phyloP scores from a whole-genome alignment of 768 basidiomycete genomes.

The Boletellus ananiceps region DNA sequence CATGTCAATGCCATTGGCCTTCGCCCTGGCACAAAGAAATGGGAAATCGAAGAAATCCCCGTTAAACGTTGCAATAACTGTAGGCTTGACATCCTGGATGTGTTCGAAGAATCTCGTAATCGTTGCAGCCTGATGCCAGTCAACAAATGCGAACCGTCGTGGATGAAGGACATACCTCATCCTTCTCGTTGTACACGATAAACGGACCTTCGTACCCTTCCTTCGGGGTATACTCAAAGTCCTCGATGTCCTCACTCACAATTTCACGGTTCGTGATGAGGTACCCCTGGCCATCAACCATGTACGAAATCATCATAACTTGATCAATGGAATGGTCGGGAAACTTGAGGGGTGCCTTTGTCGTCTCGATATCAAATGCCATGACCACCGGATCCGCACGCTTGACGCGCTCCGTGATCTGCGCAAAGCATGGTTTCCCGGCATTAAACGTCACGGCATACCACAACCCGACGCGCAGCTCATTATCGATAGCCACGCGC shows the following conservation, averaged over 20 bases:
- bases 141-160: background rate
- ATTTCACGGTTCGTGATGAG: conserved; percentile 98
- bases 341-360: conserved; percentile 99
- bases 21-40: conserved; percentile 83
- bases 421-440: conserved; percentile 71
- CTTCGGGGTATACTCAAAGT: conserved; percentile 98
- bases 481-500: conserved; percentile 98
- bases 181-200: conserved; percentile 87
- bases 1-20: conserved; percentile 92
- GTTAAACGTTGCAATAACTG: conserved; percentile 97
- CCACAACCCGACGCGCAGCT: conserved; percentile 97
- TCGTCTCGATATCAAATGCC: conserved; percentile 99
- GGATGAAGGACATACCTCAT: conserved; percentile 58
- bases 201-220: conserved; percentile 98
- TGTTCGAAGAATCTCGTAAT: conserved; percentile 91
- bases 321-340: conserved; percentile 95
- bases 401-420: conserved; percentile 81
- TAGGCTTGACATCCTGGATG: conserved; percentile 89
- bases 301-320: conserved; percentile 99
- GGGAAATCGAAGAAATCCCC: conserved; percentile 99
- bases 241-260: conserved; percentile 94
- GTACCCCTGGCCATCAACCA: conserved; percentile 97
- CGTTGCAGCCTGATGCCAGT: conserved; percentile 60
- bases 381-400: conserved; percentile 99
- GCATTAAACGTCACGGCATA: conserved; percentile 81